Evolutionary conservation across 2,329 filamentous ascomycete genomes (phyloP), one percentile per base, ranked within the genome.

Genomic region (Microascus cirrosus): DNA sequence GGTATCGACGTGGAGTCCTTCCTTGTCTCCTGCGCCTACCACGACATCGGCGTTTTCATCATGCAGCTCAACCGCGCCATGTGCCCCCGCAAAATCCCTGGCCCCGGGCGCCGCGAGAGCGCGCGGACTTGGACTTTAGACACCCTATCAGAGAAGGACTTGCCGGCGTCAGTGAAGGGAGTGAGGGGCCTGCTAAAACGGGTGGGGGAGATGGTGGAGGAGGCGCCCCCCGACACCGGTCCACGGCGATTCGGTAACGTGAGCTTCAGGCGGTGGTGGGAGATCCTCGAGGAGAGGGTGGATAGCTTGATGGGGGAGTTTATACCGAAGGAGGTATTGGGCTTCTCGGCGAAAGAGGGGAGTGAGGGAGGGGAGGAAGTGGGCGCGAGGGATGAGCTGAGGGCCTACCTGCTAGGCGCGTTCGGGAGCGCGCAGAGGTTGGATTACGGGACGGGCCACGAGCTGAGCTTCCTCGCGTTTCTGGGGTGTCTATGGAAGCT

Each of bases 391-490:
- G 61, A 60, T 4, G 62, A 65, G 34, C 22, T 62, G 55, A 57
- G 54, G 58, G 59, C 53, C 50, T 99, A 99, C 69, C 80, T 99
- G 1, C 70, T 95, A 3, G 92, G 91, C 15, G 83, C 82, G 4
- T 96, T 96, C 71, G 94, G 94, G 3, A 97, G 91, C 67, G 72
- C 89, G 0, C 90, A 96, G 66, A 78, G 94, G 57, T 77, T 99
- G 28, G 94, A 99, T 72, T 99, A 96, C 67, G 94, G 94, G 1
- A 97, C 94, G 0, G 94, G 94, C 0, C 94, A 99, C 69, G 94
- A 99, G 68, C 75, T 99, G 56, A 96, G 89, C 71, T 99, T 99
- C 66, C 71, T 97, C 8, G 93, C 94, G 1, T 99, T 99, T 62
- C 70, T 99, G 6, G 92, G 85, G 4, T 86, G 88, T 60, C 76